A percentile compares a stretch with the other conserved stretches of the same genome.
Conservation (phyloP, 768 basidiomycete species). For the Rhodosporidiobolus sp. region DNA sequence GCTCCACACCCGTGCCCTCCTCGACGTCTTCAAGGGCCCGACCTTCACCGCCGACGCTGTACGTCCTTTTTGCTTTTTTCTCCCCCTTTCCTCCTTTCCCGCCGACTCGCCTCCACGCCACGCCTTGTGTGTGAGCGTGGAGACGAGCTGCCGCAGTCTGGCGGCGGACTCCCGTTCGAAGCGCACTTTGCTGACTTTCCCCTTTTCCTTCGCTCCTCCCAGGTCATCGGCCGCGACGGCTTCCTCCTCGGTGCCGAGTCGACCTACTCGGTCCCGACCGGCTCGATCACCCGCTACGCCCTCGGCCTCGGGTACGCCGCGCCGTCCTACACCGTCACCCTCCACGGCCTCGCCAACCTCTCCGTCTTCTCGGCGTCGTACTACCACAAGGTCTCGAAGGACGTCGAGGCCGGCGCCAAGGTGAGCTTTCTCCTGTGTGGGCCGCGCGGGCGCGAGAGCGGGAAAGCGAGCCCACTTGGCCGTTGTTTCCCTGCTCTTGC, state of each 20-base stretch:
- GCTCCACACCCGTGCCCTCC: conserved; percentile 80
- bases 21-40: conserved; percentile 97
- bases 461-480: too few relatives aligned
- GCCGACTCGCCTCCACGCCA: too few relatives aligned
- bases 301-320: conserved; percentile 92
- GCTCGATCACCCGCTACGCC: conserved; percentile 85
- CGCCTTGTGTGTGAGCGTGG: too few relatives aligned
- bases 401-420: conserved; percentile 92
- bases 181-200: too few relatives aligned
- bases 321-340: conserved; percentile 87
- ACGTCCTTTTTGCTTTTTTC: conserved; percentile 46
- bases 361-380: conserved; percentile 91
- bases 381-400: conserved; percentile 90
- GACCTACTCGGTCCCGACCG: conserved; percentile 92
- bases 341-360: conserved; percentile 93
- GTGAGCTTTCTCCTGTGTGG: neutral
- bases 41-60: conserved; percentile 93
- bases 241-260: conserved; percentile 96
- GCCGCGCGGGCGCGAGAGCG: too few relatives aligned
- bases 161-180: too few relatives aligned
- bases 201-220: too few relatives aligned
- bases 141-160: too few relatives aligned
- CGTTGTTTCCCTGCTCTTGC: neutral
- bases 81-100: neutral
- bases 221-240: conserved; percentile 73